A percentile compares a stretch with the other conserved stretches of the same genome.
phyloP scores from a whole-genome alignment of 106 monocot genomes.

The Iris macrosiphon region DNA sequence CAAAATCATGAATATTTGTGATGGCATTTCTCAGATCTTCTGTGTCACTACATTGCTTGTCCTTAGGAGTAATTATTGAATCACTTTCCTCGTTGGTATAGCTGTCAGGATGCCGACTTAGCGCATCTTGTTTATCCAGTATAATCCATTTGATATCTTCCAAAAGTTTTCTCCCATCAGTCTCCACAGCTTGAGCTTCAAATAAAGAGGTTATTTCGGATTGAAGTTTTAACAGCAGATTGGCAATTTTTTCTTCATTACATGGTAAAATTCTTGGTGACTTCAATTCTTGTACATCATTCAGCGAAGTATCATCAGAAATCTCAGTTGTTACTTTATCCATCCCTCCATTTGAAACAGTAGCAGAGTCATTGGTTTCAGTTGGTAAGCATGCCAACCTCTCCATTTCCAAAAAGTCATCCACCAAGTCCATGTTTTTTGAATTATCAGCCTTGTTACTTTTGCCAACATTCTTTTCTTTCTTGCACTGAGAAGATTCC shows the following conservation, averaged over 20 bases:
- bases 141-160: slow-evolving; percentile 28
- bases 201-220: slow-evolving; percentile 33
- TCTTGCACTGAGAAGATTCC: slow-evolving; percentile 54
- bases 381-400: slow-evolving; percentile 38
- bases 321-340: not conserved
- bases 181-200: slow-evolving; percentile 14
- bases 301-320: not conserved
- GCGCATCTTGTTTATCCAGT: slow-evolving; percentile 28
- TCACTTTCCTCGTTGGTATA: slow-evolving; percentile 3
- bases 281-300: not conserved
- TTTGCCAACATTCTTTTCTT: slow-evolving; percentile 10
- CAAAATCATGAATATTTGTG: slow-evolving; percentile 47
- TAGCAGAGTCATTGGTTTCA: slow-evolving; percentile 33
- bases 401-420: slow-evolving; percentile 68
- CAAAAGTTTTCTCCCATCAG: slow-evolving; percentile 20
- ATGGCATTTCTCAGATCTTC: slow-evolving; percentile 39
- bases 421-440: slow-evolving; percentile 27
- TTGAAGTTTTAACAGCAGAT: slow-evolving; percentile 30
- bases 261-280: too few species aligned
- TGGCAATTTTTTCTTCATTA: not conserved
- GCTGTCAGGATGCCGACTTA: slow-evolving; percentile 9
- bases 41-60: slow-evolving; percentile 4
- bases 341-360: slow-evolving; percentile 11
- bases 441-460: slow-evolving; percentile 1
- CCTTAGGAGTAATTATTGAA: not conserved